Evolutionary conservation across 441 rosid genomes (phyloP).

Genomic region (Corymbia citriodora): DNA sequence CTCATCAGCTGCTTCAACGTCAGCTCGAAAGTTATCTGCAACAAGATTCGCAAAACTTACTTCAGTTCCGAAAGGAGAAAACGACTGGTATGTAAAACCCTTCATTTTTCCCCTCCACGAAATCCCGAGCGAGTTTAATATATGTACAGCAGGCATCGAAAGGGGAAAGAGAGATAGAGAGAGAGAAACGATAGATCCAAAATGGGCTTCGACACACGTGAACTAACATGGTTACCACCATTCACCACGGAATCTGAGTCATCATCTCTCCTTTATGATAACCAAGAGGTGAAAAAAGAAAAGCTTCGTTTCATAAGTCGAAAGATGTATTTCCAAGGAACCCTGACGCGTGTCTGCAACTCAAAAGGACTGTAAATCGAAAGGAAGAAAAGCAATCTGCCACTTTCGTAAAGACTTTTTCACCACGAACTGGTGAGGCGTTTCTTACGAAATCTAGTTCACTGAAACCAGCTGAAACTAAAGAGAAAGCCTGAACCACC

Average conservation of each 20-base stretch:
- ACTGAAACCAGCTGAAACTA: not conserved
- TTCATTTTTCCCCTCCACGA: not conserved
- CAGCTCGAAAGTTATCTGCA: not conserved
- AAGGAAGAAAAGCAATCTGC: not conserved
- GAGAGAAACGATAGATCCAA: not conserved
- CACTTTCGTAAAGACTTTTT: not conserved
- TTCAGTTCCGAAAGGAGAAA: not conserved
- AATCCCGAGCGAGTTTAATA: not conserved
- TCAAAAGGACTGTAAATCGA: not conserved
- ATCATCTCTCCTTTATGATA: not conserved
- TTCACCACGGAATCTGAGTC: not conserved
- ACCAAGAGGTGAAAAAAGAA: not conserved
- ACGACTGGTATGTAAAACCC: not conserved
- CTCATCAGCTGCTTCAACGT: constrained; percentile 1
- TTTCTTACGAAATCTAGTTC: not conserved
- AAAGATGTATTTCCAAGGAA: not conserved
- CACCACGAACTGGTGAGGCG: not conserved
- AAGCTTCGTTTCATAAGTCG: not conserved
- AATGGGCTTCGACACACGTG: not conserved
- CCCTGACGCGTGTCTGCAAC: not conserved
- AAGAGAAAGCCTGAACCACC: not conserved
- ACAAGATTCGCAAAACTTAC: not conserved
- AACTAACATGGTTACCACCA: not conserved
- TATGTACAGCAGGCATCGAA: not conserved
- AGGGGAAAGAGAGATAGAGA: not conserved